phyloP scores from a whole-genome alignment of 164 flowering plant species.

The Tetrastigma voinierianum region DNA sequence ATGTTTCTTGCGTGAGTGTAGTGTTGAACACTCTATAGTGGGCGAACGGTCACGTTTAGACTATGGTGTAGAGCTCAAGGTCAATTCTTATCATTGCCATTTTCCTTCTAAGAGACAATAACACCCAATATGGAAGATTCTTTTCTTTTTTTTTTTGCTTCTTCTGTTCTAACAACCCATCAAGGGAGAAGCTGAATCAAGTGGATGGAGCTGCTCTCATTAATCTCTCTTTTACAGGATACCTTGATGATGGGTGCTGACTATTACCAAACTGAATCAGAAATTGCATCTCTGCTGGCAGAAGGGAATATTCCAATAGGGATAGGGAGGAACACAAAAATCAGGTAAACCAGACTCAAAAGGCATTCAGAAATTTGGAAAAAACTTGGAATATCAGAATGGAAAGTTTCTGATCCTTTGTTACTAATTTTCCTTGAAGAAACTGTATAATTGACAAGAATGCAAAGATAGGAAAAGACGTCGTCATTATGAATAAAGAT shows the following conservation, averaged over 20 bases:
- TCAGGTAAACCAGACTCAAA: slow-evolving; percentile 37
- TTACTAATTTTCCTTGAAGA: slow-evolving; percentile 36
- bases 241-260: slow-evolving; percentile 94
- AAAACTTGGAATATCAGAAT: neutral
- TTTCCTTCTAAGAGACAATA: neutral
- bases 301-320: slow-evolving; percentile 89
- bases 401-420: slow-evolving; percentile 12
- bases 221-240: slow-evolving; percentile 42
- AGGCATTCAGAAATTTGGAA: neutral
- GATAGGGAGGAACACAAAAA: slow-evolving; percentile 66
- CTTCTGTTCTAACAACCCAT: neutral
- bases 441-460: slow-evolving; percentile 91
- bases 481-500: slow-evolving; percentile 66
- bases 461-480: slow-evolving; percentile 79
- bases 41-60: slow-evolving; percentile 85
- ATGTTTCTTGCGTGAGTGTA: slow-evolving; percentile 77
- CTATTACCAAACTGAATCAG: slow-evolving; percentile 81
- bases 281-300: slow-evolving; percentile 77
- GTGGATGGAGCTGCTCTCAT: neutral
- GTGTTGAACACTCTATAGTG: slow-evolving; percentile 61
- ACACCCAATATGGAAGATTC: neutral
- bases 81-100: slow-evolving; percentile 4
- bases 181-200: neutral
- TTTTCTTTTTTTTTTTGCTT: neutral
- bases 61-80: slow-evolving; percentile 73